These are phyloP conservation scores for Tylopilus sp. DNA, from an alignment of 768 basidiomycete species.

Conservation along the genomic window DNA sequence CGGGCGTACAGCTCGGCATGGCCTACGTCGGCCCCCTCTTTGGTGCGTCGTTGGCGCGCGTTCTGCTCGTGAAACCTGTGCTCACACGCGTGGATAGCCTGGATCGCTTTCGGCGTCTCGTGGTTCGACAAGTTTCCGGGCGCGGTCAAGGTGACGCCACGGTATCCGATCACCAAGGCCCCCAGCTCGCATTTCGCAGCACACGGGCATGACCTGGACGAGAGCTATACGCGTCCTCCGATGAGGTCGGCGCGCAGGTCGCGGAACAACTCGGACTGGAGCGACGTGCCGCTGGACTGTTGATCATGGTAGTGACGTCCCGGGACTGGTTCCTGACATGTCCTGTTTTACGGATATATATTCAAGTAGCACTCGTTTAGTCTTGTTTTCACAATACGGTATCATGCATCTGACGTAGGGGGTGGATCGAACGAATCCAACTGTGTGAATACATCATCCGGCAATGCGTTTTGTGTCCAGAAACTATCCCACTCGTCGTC, in stretches of 20 bases:
- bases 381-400: neutral
- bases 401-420: constrained; percentile 15
- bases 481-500: constrained; percentile 48
- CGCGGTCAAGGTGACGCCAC: constrained; percentile 20
- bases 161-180: constrained; percentile 30
- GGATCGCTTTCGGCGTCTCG: constrained; percentile 20
- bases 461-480: constrained; percentile 41
- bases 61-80: neutral
- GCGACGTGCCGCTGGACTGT: constrained; percentile 19
- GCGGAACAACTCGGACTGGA: constrained; percentile 20
- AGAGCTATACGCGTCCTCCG: constrained; percentile 13
- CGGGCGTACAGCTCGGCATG: constrained; percentile 24
- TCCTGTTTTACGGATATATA: neutral
- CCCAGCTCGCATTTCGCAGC: constrained; percentile 28
- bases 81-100: constrained; percentile 12
- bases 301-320: neutral
- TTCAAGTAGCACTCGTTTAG: constrained; percentile 8
- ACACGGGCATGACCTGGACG: constrained; percentile 21
- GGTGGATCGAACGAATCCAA: constrained; percentile 6
- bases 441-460: constrained; percentile 35
- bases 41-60: constrained; percentile 20
- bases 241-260: constrained; percentile 3
- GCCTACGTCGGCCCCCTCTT: constrained; percentile 27
- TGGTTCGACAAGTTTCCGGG: constrained; percentile 30
- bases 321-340: constrained; percentile 16